Conservation (phyloP, 192 early-diverging fungal genomes). For the Funneliformis geosporum region DNA sequence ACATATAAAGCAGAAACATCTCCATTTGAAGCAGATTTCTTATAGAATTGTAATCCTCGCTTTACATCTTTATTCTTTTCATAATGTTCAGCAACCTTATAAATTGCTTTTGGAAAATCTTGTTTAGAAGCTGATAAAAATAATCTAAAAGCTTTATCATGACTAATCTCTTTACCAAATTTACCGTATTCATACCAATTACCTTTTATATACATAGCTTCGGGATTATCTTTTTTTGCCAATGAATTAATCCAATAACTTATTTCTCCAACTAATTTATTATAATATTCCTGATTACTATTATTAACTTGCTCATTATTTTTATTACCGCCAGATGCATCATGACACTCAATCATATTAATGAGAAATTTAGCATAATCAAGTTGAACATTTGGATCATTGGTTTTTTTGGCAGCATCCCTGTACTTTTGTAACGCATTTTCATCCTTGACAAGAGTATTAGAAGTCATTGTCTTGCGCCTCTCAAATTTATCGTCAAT, state of each 20-base stretch:
- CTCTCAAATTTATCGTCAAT: constrained; percentile 28
- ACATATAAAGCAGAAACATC: constrained; percentile 67
- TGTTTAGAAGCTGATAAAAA: constrained; percentile 66
- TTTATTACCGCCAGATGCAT: neutral
- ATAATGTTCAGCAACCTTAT: constrained; percentile 62
- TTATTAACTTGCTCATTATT: neutral
- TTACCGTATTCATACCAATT: constrained; percentile 68
- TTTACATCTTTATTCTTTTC: constrained; percentile 62
- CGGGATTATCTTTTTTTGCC: constrained; percentile 66
- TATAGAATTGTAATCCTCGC: constrained; percentile 68
- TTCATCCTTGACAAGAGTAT: constrained; percentile 19
- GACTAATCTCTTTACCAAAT: constrained; percentile 58
- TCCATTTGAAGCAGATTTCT: constrained; percentile 68
- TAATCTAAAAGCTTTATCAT: constrained; percentile 65
- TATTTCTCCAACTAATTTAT: constrained; percentile 58
- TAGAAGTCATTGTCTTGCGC: constrained; percentile 21
- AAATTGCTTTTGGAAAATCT: constrained; percentile 65
- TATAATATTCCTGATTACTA: constrained; percentile 16
- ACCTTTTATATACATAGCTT: constrained; percentile 76
- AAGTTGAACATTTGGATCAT: constrained; percentile 70
- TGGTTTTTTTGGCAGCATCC: constrained; percentile 74
- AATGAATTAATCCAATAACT: constrained; percentile 74
- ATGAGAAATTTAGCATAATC: constrained; percentile 78
- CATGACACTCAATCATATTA: constrained; percentile 57
- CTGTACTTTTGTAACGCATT: constrained; percentile 58